phyloP scores from a whole-genome alignment of 75 land plant genomes.

The Ceratopteris richardii region DNA sequence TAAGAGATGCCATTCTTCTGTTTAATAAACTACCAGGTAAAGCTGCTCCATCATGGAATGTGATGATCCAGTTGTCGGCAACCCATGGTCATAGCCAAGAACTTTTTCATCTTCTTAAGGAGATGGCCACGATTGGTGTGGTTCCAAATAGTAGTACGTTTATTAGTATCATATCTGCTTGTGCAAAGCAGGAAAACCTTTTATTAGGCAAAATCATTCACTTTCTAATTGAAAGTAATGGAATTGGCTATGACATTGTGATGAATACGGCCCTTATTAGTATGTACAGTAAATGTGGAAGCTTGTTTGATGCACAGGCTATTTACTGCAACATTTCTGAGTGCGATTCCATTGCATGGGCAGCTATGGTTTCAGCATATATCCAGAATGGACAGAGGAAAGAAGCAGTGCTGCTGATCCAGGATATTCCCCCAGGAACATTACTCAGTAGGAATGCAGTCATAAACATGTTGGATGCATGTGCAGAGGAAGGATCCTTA shows the following conservation, averaged over 20 bases:
- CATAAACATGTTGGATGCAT: slow-evolving; percentile 14
- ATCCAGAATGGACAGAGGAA: slow-evolving; percentile 15
- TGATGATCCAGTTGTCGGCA: slow-evolving; percentile 15
- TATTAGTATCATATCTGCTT: slow-evolving; percentile 7
- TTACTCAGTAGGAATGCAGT: slow-evolving; percentile 10
- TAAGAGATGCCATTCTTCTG: background rate
- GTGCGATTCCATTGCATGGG: slow-evolving; percentile 31
- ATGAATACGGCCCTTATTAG: slow-evolving; percentile 38
- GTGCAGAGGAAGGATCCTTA: slow-evolving; percentile 2
- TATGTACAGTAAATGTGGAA: slow-evolving; percentile 39
- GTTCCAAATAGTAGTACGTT: slow-evolving; percentile 10
- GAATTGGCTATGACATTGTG: slow-evolving; percentile 27
- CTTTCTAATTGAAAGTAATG: slow-evolving; percentile 20
- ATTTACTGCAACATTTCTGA: slow-evolving; percentile 37
- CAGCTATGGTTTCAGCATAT: slow-evolving; percentile 18
- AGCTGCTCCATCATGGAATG: slow-evolving; percentile 11
- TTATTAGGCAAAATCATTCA: slow-evolving; percentile 10
- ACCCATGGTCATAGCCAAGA: slow-evolving; percentile 1
- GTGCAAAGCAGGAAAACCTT: slow-evolving; percentile 7
- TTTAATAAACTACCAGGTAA: slow-evolving; percentile 5
- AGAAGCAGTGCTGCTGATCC: slow-evolving; percentile 11
- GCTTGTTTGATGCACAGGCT: slow-evolving; percentile 16
- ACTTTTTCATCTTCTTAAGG: slow-evolving; percentile 2
- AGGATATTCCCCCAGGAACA: slow-evolving; percentile 9
- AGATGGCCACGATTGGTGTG: slow-evolving; percentile 8